Conservation (phyloP, 331 rosid species). For the Malus hybrid region DNA sequence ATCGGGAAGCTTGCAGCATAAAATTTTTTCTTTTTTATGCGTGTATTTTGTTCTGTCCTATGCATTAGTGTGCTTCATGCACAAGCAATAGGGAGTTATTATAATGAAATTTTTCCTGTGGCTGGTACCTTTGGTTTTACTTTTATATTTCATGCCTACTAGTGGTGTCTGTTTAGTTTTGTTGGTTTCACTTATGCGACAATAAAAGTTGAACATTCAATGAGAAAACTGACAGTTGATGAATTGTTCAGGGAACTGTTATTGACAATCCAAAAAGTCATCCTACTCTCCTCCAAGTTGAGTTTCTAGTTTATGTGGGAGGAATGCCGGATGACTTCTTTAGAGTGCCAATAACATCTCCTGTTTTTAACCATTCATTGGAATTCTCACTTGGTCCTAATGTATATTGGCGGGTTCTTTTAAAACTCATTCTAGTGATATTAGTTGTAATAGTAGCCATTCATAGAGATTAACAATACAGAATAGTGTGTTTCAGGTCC, state of each 20-base stretch:
- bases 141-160: neutral
- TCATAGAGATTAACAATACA: slow-evolving; percentile 13
- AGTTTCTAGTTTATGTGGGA: neutral
- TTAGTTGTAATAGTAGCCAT: slow-evolving; percentile 4
- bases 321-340: neutral
- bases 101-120: neutral
- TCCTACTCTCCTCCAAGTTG: neutral
- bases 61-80: neutral
- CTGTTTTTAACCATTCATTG: neutral
- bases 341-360: neutral
- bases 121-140: neutral
- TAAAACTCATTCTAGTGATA: neutral
- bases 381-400: slow-evolving; percentile 11
- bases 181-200: neutral
- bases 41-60: neutral
- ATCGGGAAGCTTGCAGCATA: slow-evolving; percentile 52
- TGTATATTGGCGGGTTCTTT: neutral
- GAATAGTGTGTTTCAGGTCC: slow-evolving; percentile 48
- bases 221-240: neutral
- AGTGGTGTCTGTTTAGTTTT: neutral
- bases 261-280: neutral
- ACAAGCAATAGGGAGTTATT: neutral
- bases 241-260: neutral
- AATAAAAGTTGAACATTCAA: neutral
- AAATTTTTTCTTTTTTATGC: slow-evolving; percentile 10